These are phyloP conservation scores for Coniferiporia sulphurascens DNA, from an alignment of 1,284 basidiomycete species.

Conservation along the genomic window DNA sequence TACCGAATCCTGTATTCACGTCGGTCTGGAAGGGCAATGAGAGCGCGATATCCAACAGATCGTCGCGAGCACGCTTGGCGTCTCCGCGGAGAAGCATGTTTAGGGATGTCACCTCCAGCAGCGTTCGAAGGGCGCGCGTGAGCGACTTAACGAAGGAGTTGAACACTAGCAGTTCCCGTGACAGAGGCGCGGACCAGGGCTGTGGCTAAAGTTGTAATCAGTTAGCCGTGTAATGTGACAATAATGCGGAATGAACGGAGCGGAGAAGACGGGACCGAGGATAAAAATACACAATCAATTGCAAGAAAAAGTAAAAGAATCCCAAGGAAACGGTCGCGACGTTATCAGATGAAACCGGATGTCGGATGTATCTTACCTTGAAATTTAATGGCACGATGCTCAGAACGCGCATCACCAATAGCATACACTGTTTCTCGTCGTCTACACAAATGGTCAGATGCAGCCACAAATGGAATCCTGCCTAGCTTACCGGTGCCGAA, in stretches of 20 bases:
- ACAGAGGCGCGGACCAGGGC: slow-evolving; percentile 92
- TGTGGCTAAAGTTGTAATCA: slow-evolving; percentile 45
- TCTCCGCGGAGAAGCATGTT: slow-evolving; percentile 91
- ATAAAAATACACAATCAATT: slow-evolving; percentile 2
- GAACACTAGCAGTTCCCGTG: slow-evolving; percentile 94
- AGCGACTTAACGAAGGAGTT: slow-evolving; percentile 94
- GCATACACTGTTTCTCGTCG: slow-evolving; percentile 87
- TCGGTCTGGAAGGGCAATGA: slow-evolving; percentile 93
- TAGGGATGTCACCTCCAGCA: slow-evolving; percentile 87
- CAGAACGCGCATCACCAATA: slow-evolving; percentile 94
- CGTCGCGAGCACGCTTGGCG: slow-evolving; percentile 81
- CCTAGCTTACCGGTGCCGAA: slow-evolving; percentile 73
- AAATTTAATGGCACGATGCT: slow-evolving; percentile 92
- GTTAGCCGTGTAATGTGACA: not conserved
- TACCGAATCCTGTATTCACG: slow-evolving; percentile 96
- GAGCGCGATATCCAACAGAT: slow-evolving; percentile 88
- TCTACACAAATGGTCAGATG: slow-evolving; percentile 39
- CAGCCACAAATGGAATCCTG: not conserved
- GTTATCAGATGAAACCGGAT: not conserved
- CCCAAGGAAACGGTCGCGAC: not conserved
- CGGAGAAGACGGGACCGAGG: not conserved
- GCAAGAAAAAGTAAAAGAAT: not conserved
- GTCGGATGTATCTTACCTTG: slow-evolving; percentile 53
- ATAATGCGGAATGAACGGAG: slow-evolving; percentile 1
- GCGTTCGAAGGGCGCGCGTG: slow-evolving; percentile 82